A percentile compares a stretch with the other conserved stretches of the same genome.
Conservation (phyloP, 139 green algal genomes). For the Edaphochlamys debaryana region DNA sequence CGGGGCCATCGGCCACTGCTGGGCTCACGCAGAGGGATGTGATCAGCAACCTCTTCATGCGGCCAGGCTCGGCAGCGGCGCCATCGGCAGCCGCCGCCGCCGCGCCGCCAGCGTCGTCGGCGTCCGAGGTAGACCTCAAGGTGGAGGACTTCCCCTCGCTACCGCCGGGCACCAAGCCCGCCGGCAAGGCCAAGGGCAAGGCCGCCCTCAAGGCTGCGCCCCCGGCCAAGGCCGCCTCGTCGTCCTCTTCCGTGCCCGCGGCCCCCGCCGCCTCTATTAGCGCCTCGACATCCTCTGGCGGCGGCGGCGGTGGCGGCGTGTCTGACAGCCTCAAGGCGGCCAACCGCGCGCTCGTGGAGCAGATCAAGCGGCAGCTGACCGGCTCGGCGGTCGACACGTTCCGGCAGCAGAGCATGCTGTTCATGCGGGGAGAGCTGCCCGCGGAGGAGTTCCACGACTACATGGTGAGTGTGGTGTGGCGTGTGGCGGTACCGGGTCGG, state of each 20-base stretch:
- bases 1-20: background rate
- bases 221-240: background rate
- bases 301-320: slow-evolving; percentile 42
- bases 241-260: background rate
- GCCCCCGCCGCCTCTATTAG: background rate
- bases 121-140: background rate
- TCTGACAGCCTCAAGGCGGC: slow-evolving; percentile 72
- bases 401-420: slow-evolving; percentile 56
- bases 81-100: background rate
- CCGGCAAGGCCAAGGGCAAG: background rate
- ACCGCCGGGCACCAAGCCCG: background rate
- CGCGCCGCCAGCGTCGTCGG: background rate
- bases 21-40: slow-evolving; percentile 10
- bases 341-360: slow-evolving; percentile 76
- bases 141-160: slow-evolving; percentile 30
- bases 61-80: slow-evolving; percentile 10
- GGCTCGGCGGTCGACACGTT: slow-evolving; percentile 61
- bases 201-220: too few relatives aligned
- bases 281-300: background rate
- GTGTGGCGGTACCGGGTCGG: background rate
- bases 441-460: slow-evolving; percentile 58
- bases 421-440: slow-evolving; percentile 55
- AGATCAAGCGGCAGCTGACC: slow-evolving; percentile 64
- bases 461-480: slow-evolving; percentile 23
- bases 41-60: slow-evolving; percentile 19